Percentiles rank a stretch among this genome's conserved stretches.
Conservation (phyloP, 768 basidiomycete genomes). For the Paxillus rubicundulus region DNA sequence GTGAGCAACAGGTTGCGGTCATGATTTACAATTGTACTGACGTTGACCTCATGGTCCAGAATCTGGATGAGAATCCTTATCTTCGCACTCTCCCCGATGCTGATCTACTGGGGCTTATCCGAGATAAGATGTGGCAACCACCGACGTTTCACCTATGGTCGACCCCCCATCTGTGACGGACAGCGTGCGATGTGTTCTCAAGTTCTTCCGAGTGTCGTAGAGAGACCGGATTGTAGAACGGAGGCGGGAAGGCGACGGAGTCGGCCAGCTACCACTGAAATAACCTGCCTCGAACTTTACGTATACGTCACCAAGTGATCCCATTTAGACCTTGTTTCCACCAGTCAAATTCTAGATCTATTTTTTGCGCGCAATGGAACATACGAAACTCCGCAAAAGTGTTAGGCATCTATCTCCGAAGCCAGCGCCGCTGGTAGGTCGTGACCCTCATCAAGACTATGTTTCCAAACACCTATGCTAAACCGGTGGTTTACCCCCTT, state of each 20-base stretch:
- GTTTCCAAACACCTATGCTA: constrained; percentile 66
- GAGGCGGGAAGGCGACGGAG: not conserved
- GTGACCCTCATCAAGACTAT: constrained; percentile 5
- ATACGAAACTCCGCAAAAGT: not conserved
- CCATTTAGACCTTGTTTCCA: not conserved
- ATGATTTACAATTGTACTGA: not conserved
- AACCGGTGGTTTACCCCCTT: constrained; percentile 91
- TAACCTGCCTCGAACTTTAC: not conserved
- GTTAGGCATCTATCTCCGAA: constrained; percentile 29
- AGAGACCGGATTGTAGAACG: not conserved
- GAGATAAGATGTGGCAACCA: constrained; percentile 58
- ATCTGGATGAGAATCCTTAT: constrained; percentile 44
- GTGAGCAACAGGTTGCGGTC: constrained; percentile 33
- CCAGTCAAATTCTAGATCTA: not conserved
- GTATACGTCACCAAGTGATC: not conserved
- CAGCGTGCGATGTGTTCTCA: constrained; percentile 4
- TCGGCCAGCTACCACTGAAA: not conserved
- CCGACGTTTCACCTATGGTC: constrained; percentile 1
- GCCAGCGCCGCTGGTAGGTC: constrained; percentile 13
- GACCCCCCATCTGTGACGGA: constrained; percentile 15
- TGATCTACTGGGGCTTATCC: constrained; percentile 47
- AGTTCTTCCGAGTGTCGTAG: not conserved
- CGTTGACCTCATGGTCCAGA: constrained; percentile 24
- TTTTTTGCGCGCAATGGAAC: not conserved
- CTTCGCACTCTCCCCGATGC: constrained; percentile 49